Evolutionary conservation across 2,329 filamentous ascomycete genomes (phyloP), one percentile per base, ranked within the genome.

Genomic region (Metarhizium robertsii): DNA sequence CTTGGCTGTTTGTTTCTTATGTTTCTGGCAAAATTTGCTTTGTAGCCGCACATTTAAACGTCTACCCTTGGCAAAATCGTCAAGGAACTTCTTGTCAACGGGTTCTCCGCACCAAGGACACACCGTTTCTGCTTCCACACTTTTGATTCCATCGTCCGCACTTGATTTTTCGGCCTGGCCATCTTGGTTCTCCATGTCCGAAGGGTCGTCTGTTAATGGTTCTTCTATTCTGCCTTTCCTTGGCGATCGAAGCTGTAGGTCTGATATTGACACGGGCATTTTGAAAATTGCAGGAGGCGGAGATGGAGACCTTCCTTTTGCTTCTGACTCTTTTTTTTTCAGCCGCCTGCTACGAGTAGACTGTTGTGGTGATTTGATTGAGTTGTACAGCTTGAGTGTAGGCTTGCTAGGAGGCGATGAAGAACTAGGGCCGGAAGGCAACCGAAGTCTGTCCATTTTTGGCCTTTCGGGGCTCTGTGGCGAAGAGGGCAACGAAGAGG

Each of bases 31-130:
- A 67, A 90, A 89, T 18, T 69, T 73, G 20, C 76, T 73, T 66
- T 89, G 84, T 62, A 79, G 74, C 36, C 75, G 74, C 40, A 87
- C 77, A 36, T 74, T 79, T 71, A 85, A 73, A 46, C 72, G 70
- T 48, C 68, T 69, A 16, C 72, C 70, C 14, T 73, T 70, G 1
- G 75, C 74, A 61, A 82, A 82, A 2, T 73, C 71, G 53, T 77
- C 69, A n/a, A 90, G 73, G 1, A 81, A 69, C 0, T 71, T 70
- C 10, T 72, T 69, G 53, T 84, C 77, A 6, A 92, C 83, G 2
- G 73, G 63, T 47, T 79, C 73, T 14, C 80, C 77, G 66, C 88
- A 92, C 72, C 89, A 80, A 1, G 87, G 85, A 64, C 88, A 92
- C 25, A 73, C 61, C 11, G 75, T 64, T 10, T 53, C 61, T 10